These are phyloP conservation scores for Paramecium sonneborni DNA, from an alignment of 73 alveolate genomes.

Conservation along the genomic window DNA sequence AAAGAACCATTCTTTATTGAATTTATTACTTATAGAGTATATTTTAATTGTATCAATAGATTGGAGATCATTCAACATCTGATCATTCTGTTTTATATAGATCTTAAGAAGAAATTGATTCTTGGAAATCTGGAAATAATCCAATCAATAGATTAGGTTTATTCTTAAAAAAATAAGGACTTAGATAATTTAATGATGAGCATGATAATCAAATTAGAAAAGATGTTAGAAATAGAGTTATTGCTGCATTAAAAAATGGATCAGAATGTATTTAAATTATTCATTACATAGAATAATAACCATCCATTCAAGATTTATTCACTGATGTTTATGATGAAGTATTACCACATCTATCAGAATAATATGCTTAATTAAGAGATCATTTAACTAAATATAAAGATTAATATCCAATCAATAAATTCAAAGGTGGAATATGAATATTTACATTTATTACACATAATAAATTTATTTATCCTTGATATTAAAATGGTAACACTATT, in stretches of 20 bases:
- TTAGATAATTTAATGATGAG: conserved; percentile 68
- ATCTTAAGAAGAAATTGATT: conserved; percentile 78
- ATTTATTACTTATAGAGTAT: conserved; percentile 89
- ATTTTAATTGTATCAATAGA: background rate
- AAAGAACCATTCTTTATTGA: conserved; percentile 90
- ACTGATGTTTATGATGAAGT: conserved; percentile 77
- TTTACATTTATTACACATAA: conserved; percentile 36
- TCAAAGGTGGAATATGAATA: conserved; percentile 17
- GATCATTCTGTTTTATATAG: conserved; percentile 86
- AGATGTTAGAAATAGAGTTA: background rate
- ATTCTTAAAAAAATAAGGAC: conserved; percentile 65
- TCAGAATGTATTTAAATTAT: conserved; percentile 68
- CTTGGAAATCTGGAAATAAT: conserved; percentile 65
- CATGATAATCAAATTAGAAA: conserved; percentile 21
- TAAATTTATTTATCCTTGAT: background rate
- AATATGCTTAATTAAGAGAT: conserved; percentile 65
- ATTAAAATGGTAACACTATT: background rate
- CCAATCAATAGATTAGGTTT: conserved; percentile 70
- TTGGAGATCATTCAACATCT: conserved; percentile 95
- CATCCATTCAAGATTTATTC: conserved; percentile 72
- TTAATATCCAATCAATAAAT: conserved; percentile 60
- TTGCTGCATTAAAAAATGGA: conserved; percentile 64
- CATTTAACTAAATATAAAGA: conserved; percentile 74
- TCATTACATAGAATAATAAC: conserved; percentile 67
- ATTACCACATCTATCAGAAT: conserved; percentile 71